Evolutionary conservation across 225 moss, liverwort and hornwort genomes (phyloP), one percentile per base, ranked within the genome.

Genomic region (Rhytidiadelphus loreus): DNA sequence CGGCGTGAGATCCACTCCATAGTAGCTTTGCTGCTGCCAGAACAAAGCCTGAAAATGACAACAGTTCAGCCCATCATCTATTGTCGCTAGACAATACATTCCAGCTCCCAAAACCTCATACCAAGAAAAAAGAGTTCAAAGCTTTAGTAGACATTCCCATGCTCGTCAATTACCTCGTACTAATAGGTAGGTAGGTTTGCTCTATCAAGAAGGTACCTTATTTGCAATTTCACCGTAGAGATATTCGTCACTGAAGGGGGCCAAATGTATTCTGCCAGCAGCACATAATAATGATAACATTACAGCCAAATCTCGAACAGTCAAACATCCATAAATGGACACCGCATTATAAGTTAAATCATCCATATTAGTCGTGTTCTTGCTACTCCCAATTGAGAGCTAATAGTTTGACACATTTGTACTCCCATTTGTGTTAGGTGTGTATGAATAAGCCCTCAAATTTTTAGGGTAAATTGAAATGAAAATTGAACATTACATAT

Each of bases 1-100:
- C 24, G 95, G 91, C 19, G 94, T 95, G 35, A 95, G 95, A 86
- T 95, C 91, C 83, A 95, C 94, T 39, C 94, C 94, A 86, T 94
- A 95, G 74, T 95, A 95, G 89, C 93, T 95, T 84, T 91, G 94
- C 69, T 95, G 95, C 88, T 95, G 94, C 95, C 95, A 95, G 82
- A 95, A 95, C 76, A 95, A 91, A 48, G 95, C 95, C 94, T 95
- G 92, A 81, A 84, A 89, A 77, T 52, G 60, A 84, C 76, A 87
- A 81, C 26, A 90, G 37, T 70, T 58, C 72, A 55, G 30, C 55
- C 18, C 22, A 44, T 64, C 24, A 57, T 41, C 53, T 25, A 73
- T 55, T 56, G 44, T 64, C 55, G 26, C 55, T 83, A 76, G 23
- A 16, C 26, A 64, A 75, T 24, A 29, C 70, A 50, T 70, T 86